Conservation (phyloP, 2,329 filamentous ascomycete genomes). For the Colletotrichum magnum region DNA sequence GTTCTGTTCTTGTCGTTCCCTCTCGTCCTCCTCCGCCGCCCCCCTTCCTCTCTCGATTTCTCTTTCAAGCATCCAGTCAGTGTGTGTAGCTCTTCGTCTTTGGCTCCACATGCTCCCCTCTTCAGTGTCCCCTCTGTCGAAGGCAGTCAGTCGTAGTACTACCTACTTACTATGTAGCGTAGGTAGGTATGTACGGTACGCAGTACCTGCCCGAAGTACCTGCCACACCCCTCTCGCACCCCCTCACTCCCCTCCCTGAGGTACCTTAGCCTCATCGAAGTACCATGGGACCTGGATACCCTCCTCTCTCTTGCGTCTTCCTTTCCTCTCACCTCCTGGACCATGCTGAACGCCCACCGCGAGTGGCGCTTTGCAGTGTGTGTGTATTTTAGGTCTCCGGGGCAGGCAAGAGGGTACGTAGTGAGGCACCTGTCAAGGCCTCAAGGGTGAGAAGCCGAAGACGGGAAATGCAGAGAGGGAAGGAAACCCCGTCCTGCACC, state of each 20-base stretch:
- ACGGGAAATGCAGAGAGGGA: background rate
- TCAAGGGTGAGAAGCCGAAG: background rate
- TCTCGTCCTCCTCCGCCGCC: background rate
- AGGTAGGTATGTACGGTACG: too few relatives aligned
- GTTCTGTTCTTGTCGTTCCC: constrained; percentile 6
- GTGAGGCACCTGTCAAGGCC: background rate
- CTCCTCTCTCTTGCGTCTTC: constrained; percentile 4
- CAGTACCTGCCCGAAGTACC: background rate
- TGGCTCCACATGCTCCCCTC: constrained; percentile 21
- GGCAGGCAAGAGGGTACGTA: background rate
- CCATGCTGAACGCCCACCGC: constrained; percentile 15
- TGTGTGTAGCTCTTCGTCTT: background rate
- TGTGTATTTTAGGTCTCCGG: background rate
- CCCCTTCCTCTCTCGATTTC: background rate
- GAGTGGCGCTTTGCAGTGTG: background rate
- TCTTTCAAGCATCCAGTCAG: background rate
- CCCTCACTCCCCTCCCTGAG: constrained; percentile 6
- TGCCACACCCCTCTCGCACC: constrained; percentile 15
- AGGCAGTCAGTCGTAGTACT: background rate
- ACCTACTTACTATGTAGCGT: too few relatives aligned
- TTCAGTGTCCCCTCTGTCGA: background rate
- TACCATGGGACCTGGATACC: too few relatives aligned
- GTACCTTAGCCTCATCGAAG: constrained; percentile 11
- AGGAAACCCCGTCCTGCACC: background rate
- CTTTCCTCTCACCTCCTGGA: constrained; percentile 17